Evolutionary conservation across 1,284 basidiomycete species (phyloP), one percentile per base, ranked within the genome.

Genomic region (Coriolopsis trogii): DNA sequence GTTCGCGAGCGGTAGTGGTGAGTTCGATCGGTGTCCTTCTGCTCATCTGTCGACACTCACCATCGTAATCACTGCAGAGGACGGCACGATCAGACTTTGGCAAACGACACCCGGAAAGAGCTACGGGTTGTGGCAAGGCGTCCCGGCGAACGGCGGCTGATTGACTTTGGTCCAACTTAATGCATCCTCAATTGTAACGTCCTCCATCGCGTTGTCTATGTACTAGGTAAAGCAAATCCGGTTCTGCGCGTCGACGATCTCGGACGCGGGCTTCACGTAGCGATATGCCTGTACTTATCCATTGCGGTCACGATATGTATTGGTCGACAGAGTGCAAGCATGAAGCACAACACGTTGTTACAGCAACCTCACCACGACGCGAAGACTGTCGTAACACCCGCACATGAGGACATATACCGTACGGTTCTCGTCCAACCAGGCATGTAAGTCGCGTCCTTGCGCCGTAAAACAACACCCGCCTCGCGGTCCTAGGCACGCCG

Each of bases 1-100:
- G 75, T 98, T 93, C 67, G 96, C 96, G 20, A 95, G 91, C 65
- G 97, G 96, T 44, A 94, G 91, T 63, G 96, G 94, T 87, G 68
- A 73, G 87, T 82, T 30, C 51, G 60, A 36, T 44, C 26, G n/a
- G n/a, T 33, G 46, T 41, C 7, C 20, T 13, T 1, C 30, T 29
- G 5, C n/a, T 24, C 13, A 25, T 4, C 23, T 42, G 26, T 41
- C n/a, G 33, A 30, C 2, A 43, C 58, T 55, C 42, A 51, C 51
- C 49, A 38, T 13, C 16, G 7, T 16, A 4, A 6, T 10, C n/a
- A 21, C 28, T 40, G 23, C 58, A 59, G 54, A 59, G 54, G 54
- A 56, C 42, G 91, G 87, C 41, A 98, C 95, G 2, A 97, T 98
- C 64, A 85, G 95, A 46, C 76, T 98, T 44, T 98, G 96, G 96